Conservation (phyloP, 129 eudicot genomes). For the Erigeron canadensis region DNA sequence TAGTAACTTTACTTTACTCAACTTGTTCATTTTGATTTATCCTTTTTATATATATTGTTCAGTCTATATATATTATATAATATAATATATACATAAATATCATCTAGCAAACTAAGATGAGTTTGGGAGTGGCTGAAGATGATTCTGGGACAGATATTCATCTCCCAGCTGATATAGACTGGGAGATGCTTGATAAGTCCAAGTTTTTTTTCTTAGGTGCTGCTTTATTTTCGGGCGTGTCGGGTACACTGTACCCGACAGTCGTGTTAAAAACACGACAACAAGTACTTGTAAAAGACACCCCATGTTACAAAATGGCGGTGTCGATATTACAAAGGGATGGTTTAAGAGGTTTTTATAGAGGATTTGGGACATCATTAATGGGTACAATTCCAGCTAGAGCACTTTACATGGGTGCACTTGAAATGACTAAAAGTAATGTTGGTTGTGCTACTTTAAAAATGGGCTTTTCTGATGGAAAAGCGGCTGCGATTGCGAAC, state of each 20-base stretch:
- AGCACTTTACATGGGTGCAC: slow-evolving; percentile 87
- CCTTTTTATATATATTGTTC: no score
- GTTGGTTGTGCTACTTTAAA: slow-evolving; percentile 55
- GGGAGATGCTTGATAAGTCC: slow-evolving; percentile 38
- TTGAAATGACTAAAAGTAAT: slow-evolving; percentile 78
- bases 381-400: slow-evolving; percentile 86
- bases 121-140: slow-evolving; percentile 35
- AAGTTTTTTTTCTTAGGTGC: slow-evolving; percentile 40
- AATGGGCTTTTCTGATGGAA: slow-evolving; percentile 59
- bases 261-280: slow-evolving; percentile 82
- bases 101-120: slow-evolving; percentile 19
- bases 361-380: slow-evolving; percentile 81
- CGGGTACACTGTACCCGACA: slow-evolving; percentile 69
- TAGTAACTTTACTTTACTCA: no score
- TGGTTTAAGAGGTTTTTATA: slow-evolving; percentile 65
- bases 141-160: slow-evolving; percentile 31
- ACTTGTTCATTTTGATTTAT: no score
- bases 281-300: slow-evolving; percentile 50
- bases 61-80: no score
- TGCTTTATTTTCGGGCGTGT: slow-evolving; percentile 74
- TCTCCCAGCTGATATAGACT: slow-evolving; percentile 37
- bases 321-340: slow-evolving; percentile 44
- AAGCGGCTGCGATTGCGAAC: slow-evolving; percentile 63
- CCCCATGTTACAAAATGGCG: slow-evolving; percentile 60
- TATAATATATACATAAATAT: no score